A percentile compares a stretch with the other conserved stretches of the same genome.
These are phyloP conservation scores for Citropsis articulata DNA, from an alignment of 345 rosid genomes.

Conservation along the genomic window DNA sequence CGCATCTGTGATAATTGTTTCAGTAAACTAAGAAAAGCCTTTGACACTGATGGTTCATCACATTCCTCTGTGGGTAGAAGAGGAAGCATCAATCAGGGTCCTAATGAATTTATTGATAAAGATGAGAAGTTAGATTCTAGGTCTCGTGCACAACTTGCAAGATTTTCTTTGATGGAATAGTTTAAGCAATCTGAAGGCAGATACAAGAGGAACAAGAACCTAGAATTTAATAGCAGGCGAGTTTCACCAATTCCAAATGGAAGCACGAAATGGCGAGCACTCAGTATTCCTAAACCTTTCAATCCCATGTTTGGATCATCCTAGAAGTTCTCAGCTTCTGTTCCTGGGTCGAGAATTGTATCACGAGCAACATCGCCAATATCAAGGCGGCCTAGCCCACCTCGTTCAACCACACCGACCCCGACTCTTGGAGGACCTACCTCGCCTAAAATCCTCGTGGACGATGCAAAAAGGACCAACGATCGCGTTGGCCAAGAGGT, in stretches of 20 bases:
- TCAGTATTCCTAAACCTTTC: slow-evolving; percentile 67
- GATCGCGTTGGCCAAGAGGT: slow-evolving; percentile 86
- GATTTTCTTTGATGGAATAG: slow-evolving; percentile 83
- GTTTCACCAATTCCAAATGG: slow-evolving; percentile 94
- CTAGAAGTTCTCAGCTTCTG: slow-evolving; percentile 94
- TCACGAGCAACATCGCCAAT: slow-evolving; percentile 98
- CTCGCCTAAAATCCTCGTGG: slow-evolving; percentile 68
- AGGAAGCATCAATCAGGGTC: slow-evolving; percentile 66
- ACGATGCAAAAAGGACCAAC: slow-evolving; percentile 71
- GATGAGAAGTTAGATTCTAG: slow-evolving; percentile 80
- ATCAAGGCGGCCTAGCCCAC: slow-evolving; percentile 83
- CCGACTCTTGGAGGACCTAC: slow-evolving; percentile 87
- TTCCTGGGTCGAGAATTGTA: slow-evolving; percentile 97
- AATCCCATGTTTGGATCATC: slow-evolving; percentile 91
- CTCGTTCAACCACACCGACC: slow-evolving; percentile 98
- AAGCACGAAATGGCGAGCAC: slow-evolving; percentile 78
- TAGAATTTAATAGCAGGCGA: slow-evolving; percentile 90
- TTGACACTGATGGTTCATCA: slow-evolving; percentile 62
- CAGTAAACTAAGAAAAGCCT: slow-evolving; percentile 68
- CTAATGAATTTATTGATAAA: slow-evolving; percentile 53
- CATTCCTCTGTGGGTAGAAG: slow-evolving; percentile 72
- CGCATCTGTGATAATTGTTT: slow-evolving; percentile 92
- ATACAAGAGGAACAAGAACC: slow-evolving; percentile 78
- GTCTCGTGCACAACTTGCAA: slow-evolving; percentile 73
- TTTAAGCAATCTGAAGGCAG: slow-evolving; percentile 71